Conservation (phyloP, 2,329 filamentous ascomycete species). For the Pezicula carpinea region DNA sequence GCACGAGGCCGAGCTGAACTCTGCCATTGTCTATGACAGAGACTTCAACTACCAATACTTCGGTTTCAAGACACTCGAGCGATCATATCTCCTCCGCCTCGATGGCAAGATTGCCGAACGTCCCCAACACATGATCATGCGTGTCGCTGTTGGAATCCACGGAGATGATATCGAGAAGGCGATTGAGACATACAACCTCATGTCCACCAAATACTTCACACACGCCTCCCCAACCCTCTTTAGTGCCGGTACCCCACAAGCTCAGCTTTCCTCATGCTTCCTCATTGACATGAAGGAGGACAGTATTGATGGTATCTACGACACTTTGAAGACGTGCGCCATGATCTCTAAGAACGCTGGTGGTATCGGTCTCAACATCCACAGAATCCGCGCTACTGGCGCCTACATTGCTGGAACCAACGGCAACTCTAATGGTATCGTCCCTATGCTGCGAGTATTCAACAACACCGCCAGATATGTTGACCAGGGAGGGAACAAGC, state of each 20-base stretch:
- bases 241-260: constrained; percentile 92
- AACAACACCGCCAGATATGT: constrained; percentile 99
- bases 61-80: constrained; percentile 98
- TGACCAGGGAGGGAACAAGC: constrained; percentile 98
- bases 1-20: constrained; percentile 96
- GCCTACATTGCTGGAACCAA: constrained; percentile 99
- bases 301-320: constrained; percentile 98
- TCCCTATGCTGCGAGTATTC: constrained; percentile 97
- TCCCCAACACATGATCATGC: constrained; percentile 99
- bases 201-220: constrained; percentile 98
- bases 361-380: constrained; percentile 93
- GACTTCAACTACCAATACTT: constrained; percentile 99
- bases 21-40: constrained; percentile 96
- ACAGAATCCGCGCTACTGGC: constrained; percentile 94
- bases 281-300: constrained; percentile 99
- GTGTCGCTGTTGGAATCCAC: constrained; percentile 95
- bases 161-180: constrained; percentile 91
- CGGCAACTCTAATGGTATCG: constrained; percentile 93
- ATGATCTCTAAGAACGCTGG: constrained; percentile 99
- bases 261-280: constrained; percentile 97
- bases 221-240: constrained; percentile 97
- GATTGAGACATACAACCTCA: constrained; percentile 96
- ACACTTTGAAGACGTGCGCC: constrained; percentile 97
- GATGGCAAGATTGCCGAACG: constrained; percentile 95
- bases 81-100: constrained; percentile 93